phyloP scores from a whole-genome alignment of 164 flowering plant genomes.

The Buxus sempervirens region DNA sequence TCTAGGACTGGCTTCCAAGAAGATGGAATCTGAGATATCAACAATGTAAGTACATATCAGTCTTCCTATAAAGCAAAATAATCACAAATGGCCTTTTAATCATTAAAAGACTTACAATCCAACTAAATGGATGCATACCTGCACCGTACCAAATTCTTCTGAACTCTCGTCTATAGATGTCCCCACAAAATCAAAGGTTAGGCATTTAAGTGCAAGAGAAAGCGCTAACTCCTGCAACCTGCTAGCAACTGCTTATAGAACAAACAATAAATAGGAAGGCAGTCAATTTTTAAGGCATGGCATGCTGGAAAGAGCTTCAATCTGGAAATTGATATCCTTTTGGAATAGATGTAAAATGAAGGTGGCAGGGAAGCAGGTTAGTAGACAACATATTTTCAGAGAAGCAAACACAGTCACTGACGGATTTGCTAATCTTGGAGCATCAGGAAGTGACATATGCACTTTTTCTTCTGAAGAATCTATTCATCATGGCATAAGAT shows the following conservation, averaged over 20 bases:
- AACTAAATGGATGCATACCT: conserved; percentile 38
- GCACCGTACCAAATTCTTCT: conserved; percentile 97
- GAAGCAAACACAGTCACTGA: too few species aligned
- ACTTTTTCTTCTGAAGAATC: too few species aligned
- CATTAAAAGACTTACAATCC: neutral
- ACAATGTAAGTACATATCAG: conserved; percentile 6
- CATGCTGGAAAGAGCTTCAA: too few species aligned
- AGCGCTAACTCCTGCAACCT: conserved; percentile 81
- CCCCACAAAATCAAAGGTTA: conserved; percentile 96
- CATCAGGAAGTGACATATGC: too few species aligned
- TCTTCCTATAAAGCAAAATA: conserved; percentile 4
- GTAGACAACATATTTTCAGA: too few species aligned
- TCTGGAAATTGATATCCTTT: too few species aligned
- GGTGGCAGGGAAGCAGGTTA: too few species aligned
- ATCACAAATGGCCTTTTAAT: neutral
- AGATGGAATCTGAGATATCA: conserved; percentile 65
- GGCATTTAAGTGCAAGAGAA: conserved; percentile 78
- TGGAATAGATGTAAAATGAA: too few species aligned
- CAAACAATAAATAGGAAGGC: conserved; percentile 7
- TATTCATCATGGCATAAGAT: too few species aligned
- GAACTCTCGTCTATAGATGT: conserved; percentile 97
- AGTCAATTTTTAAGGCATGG: too few species aligned
- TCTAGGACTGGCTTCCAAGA: conserved; percentile 84
- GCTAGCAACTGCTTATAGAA: conserved; percentile 46
- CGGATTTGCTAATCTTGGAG: too few species aligned